Percentiles rank a stretch among this genome's conserved stretches.
Evolutionary conservation across 192 early-diverging fungal genomes (phyloP).

Genomic region (Backusella psychrophila): DNA sequence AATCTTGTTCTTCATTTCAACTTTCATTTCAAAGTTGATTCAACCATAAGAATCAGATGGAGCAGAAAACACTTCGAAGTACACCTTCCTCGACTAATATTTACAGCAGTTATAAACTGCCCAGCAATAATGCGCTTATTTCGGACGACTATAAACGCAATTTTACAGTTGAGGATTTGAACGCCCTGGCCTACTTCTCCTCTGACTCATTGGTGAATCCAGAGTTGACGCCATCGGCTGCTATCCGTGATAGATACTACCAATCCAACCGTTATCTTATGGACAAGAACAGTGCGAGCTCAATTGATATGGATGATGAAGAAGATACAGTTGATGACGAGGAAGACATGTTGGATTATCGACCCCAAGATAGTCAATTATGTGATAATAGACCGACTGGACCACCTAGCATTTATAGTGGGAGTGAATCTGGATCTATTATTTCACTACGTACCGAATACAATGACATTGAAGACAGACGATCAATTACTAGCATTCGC

Average conservation of each 20-base stretch:
- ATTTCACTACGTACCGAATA: slow-evolving; percentile 28
- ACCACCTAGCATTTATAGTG: slow-evolving; percentile 11
- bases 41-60: not conserved
- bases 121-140: not conserved
- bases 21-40: not conserved
- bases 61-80: not conserved
- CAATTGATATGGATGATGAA: not conserved
- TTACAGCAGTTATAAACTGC: slow-evolving; percentile 3
- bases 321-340: slow-evolving; percentile 4
- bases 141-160: not conserved
- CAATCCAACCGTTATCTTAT: not conserved
- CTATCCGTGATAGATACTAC: slow-evolving; percentile 19
- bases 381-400: slow-evolving; percentile 5
- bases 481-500: slow-evolving; percentile 17
- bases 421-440: slow-evolving; percentile 22
- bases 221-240: slow-evolving; percentile 13
- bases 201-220: not conserved
- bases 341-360: slow-evolving; percentile 21
- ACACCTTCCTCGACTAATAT: slow-evolving; percentile 2
- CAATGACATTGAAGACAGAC: slow-evolving; percentile 23
- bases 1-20: not conserved
- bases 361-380: slow-evolving; percentile 8
- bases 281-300: slow-evolving; percentile 4
- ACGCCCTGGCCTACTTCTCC: not conserved
- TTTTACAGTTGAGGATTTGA: not conserved